Conservation (phyloP, 2,329 filamentous ascomycete species). For the Penicillium palitans region DNA sequence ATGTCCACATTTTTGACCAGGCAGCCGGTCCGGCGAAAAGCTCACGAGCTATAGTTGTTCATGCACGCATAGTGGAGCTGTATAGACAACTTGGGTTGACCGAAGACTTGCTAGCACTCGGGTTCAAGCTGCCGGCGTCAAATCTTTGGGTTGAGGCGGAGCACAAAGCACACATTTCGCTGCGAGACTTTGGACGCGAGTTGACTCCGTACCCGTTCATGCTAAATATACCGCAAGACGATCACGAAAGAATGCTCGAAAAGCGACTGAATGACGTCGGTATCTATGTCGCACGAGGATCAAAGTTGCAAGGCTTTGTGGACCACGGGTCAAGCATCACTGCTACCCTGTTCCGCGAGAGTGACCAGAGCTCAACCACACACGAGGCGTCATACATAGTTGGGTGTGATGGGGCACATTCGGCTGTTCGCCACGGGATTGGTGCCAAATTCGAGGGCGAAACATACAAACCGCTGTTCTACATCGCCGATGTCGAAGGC, state of each 20-base stretch:
- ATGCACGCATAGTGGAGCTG: slow-evolving; percentile 53
- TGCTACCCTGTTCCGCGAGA: slow-evolving; percentile 22
- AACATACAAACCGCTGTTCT: slow-evolving; percentile 47
- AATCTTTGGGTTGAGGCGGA: slow-evolving; percentile 37
- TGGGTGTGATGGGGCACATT: slow-evolving; percentile 56
- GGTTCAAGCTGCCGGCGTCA: slow-evolving; percentile 41
- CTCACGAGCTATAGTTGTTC: slow-evolving; percentile 48
- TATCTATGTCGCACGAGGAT: slow-evolving; percentile 30
- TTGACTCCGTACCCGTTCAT: slow-evolving; percentile 36
- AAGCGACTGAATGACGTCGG: slow-evolving; percentile 27
- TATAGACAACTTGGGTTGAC: slow-evolving; percentile 49
- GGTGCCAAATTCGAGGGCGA: slow-evolving; percentile 45
- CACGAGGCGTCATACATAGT: slow-evolving; percentile 48
- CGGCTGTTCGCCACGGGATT: slow-evolving; percentile 47
- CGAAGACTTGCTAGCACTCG: slow-evolving; percentile 38
- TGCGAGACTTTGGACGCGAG: slow-evolving; percentile 26
- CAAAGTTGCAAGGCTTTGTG: slow-evolving; percentile 28
- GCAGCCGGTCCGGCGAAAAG: slow-evolving; percentile 37
- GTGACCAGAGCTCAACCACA: slow-evolving; percentile 22
- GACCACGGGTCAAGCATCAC: slow-evolving; percentile 26
- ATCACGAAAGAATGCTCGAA: slow-evolving; percentile 33
- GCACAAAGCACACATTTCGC: slow-evolving; percentile 24
- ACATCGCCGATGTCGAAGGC: slow-evolving; percentile 47
- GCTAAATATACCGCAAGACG: slow-evolving; percentile 30
- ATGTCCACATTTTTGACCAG: slow-evolving; percentile 49